phyloP scores from a whole-genome alignment of 345 rosid species.

The Murraya koenigii region DNA sequence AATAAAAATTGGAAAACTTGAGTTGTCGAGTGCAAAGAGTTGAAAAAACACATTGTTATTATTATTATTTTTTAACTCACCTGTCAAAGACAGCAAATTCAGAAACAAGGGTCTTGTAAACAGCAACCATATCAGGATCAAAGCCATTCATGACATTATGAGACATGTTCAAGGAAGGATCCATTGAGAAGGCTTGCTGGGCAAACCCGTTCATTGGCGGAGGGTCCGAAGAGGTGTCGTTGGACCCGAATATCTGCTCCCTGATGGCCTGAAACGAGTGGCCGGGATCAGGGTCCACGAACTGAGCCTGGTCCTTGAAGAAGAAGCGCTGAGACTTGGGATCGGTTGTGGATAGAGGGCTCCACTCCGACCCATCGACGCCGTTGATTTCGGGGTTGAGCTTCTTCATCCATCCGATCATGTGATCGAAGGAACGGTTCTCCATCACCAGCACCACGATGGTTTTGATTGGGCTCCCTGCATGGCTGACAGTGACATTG shows the following conservation, averaged over 20 bases:
- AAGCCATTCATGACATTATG: conserved; percentile 80
- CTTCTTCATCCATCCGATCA: conserved; percentile 97
- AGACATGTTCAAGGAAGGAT: conserved; percentile 52
- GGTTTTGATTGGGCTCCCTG: conserved; percentile 51
- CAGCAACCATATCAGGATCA: conserved; percentile 61
- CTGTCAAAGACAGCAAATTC: conserved; percentile 88
- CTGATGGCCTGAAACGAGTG: conserved; percentile 92
- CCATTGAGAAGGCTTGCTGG: conserved; percentile 72
- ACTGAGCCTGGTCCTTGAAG: conserved; percentile 56
- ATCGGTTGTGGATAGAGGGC: conserved; percentile 46
- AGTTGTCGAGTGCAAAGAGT: too few relatives aligned
- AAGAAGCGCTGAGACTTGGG: conserved; percentile 40
- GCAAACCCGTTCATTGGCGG: conserved; percentile 91
- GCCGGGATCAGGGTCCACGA: conserved; percentile 93
- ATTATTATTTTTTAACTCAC: conserved; percentile 34
- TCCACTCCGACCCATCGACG: conserved; percentile 65
- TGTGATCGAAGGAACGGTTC: conserved; percentile 92
- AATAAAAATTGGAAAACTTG: too few relatives aligned
- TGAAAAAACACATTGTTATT: too few relatives aligned
- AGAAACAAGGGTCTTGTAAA: conserved; percentile 75
- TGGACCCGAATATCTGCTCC: conserved; percentile 83
- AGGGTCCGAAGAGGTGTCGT: conserved; percentile 53
- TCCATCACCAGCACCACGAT: conserved; percentile 87
- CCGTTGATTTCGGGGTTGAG: conserved; percentile 85
- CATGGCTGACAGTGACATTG: conserved; percentile 22